Evolutionary conservation across 2,329 filamentous ascomycete species (phyloP).

Genomic region (Aureobasidium sp.): DNA sequence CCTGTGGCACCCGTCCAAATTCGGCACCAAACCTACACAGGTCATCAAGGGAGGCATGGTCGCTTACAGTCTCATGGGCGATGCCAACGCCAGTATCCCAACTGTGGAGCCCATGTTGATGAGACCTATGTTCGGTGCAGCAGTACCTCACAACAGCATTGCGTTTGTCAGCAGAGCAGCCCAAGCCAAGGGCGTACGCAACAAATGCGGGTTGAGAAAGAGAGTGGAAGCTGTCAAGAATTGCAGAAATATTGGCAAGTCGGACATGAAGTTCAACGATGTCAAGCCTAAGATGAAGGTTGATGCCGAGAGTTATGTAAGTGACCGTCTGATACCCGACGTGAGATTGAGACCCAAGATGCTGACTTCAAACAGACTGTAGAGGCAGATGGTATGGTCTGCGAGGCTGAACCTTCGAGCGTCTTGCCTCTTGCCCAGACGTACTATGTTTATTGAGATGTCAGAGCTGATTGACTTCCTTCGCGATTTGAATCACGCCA

Average conservation of each 20-base stretch:
- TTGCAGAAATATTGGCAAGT: slow-evolving; percentile 70
- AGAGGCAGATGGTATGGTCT: slow-evolving; percentile 72
- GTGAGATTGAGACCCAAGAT: slow-evolving; percentile 11
- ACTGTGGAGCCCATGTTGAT: slow-evolving; percentile 79
- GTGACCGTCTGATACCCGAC: slow-evolving; percentile 23
- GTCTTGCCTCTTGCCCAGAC: slow-evolving; percentile 68
- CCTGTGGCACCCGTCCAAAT: slow-evolving; percentile 76
- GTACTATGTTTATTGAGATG: slow-evolving; percentile 59
- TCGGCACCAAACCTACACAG: slow-evolving; percentile 75
- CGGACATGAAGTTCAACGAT: slow-evolving; percentile 87
- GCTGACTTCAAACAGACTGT: slow-evolving; percentile 47
- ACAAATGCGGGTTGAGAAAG: slow-evolving; percentile 69
- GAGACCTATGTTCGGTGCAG: slow-evolving; percentile 76
- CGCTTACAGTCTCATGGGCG: slow-evolving; percentile 68
- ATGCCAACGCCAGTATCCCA: slow-evolving; percentile 60
- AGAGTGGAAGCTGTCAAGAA: slow-evolving; percentile 71
- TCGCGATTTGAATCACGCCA: too few relatives aligned
- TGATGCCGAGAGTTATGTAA: slow-evolving; percentile 78
- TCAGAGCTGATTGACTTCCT: too few relatives aligned
- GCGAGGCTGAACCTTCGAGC: slow-evolving; percentile 64
- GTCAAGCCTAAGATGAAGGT: slow-evolving; percentile 79
- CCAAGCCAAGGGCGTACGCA: slow-evolving; percentile 58
- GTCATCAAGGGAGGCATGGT: slow-evolving; percentile 88
- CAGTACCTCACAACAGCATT: slow-evolving; percentile 65
- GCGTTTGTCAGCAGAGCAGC: slow-evolving; percentile 76